Evolutionary conservation across 768 basidiomycete species (phyloP).

Genomic region (Hydnum rufescens): DNA sequence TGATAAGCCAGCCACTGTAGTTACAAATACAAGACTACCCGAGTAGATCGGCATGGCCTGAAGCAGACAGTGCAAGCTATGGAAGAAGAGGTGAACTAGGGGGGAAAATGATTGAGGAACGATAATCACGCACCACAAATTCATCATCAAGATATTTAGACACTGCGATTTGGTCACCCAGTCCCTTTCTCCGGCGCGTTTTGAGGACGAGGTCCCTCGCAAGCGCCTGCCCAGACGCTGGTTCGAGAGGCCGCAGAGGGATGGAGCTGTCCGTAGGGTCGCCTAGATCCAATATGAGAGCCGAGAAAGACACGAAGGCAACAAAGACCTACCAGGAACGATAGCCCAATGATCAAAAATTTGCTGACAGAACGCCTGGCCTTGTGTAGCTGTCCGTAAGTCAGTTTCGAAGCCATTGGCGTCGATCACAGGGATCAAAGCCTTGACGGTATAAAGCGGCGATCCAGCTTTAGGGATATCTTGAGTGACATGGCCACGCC

Average conservation of each 20-base stretch:
- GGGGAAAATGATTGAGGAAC: not conserved
- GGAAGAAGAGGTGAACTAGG: conserved; percentile 8
- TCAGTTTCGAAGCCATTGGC: conserved; percentile 99
- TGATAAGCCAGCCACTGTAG: no score
- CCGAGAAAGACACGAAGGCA: not conserved
- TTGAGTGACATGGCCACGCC: conserved; percentile 97
- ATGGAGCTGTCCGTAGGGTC: conserved; percentile 97
- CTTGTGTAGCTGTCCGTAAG: conserved; percentile 89
- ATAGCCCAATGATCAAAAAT: conserved; percentile 98
- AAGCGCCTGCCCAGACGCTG: conserved; percentile 87
- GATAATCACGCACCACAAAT: conserved; percentile 49
- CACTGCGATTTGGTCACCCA: conserved; percentile 92
- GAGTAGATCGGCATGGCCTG: conserved; percentile 85
- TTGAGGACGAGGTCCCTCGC: conserved; percentile 92
- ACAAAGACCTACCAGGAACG: conserved; percentile 56
- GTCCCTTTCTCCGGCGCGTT: conserved; percentile 86
- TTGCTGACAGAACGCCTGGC: conserved; percentile 96
- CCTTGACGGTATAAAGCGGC: conserved; percentile 94
- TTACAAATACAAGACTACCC: conserved; percentile 26
- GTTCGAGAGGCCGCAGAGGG: conserved; percentile 88
- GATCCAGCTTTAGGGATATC: conserved; percentile 97
- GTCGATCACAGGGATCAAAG: conserved; percentile 93
- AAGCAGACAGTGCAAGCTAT: conserved; percentile 81
- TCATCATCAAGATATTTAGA: conserved; percentile 96
- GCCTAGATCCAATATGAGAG: conserved; percentile 28